Evolutionary conservation across 1,284 basidiomycete genomes (phyloP).

Genomic region (Peniophora sp.): DNA sequence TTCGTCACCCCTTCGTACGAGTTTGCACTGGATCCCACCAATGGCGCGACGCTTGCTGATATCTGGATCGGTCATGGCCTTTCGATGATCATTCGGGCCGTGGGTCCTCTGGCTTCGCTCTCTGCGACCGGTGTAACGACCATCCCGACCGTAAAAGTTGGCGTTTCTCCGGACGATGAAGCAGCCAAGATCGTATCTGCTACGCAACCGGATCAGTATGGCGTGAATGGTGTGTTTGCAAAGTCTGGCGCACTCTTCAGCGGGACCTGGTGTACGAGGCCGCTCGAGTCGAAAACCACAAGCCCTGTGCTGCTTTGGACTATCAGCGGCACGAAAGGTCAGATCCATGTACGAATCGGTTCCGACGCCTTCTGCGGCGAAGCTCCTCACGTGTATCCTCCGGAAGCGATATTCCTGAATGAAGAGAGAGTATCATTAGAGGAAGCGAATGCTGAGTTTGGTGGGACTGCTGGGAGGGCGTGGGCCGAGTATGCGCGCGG

Average conservation of each 20-base stretch:
- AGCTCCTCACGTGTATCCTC: neutral
- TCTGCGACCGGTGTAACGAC: slow-evolving; percentile 5
- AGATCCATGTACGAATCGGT: slow-evolving; percentile 4
- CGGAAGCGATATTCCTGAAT: slow-evolving; percentile 10
- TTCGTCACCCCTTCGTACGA: neutral
- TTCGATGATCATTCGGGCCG: slow-evolving; percentile 7
- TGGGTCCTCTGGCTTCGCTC: slow-evolving; percentile 10
- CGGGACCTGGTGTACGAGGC: slow-evolving; percentile 1
- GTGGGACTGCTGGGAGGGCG: slow-evolving; percentile 3
- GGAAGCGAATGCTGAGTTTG: slow-evolving; percentile 2
- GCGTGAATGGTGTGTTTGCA: slow-evolving; percentile 1
- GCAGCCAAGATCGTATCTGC: neutral
- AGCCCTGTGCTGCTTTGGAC: slow-evolving; percentile 6
- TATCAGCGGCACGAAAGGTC: slow-evolving; percentile 13
- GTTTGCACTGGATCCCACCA: neutral
- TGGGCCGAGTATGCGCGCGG: slow-evolving; percentile 4
- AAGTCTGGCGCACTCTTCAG: slow-evolving; percentile 3
- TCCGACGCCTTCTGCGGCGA: slow-evolving; percentile 1
- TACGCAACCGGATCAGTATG: slow-evolving; percentile 2
- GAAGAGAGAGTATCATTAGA: slow-evolving; percentile 8
- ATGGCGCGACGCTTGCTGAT: slow-evolving; percentile 7
- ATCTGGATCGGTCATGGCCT: slow-evolving; percentile 9
- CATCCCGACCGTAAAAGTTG: neutral
- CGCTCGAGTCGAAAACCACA: neutral
- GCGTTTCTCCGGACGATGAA: neutral